Percentiles rank a stretch among this genome's conserved stretches.
phyloP scores from a whole-genome alignment of 108 stramenopile species.

The Cyclotella distinguenda region DNA sequence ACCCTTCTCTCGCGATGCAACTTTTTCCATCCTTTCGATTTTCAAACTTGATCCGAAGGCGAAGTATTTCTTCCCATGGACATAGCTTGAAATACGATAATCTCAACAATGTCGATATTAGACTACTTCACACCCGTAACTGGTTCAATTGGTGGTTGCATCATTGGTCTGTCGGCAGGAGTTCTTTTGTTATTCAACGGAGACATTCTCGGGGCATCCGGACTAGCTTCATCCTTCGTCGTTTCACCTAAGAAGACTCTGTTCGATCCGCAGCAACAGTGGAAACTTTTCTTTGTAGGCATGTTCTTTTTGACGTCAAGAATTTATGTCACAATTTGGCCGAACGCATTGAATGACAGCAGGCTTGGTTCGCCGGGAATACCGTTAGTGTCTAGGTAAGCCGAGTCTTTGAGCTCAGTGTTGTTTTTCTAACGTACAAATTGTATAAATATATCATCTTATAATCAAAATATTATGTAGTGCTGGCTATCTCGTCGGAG shows the following conservation, averaged over 20 bases:
- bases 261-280: slow-evolving; percentile 36
- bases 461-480: slow-evolving; percentile 14
- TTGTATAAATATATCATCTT: too few species aligned
- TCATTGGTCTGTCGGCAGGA: slow-evolving; percentile 51
- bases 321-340: slow-evolving; percentile 29
- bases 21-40: too few species aligned
- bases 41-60: too few species aligned
- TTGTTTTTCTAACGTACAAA: too few species aligned
- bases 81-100: too few species aligned
- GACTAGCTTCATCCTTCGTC: slow-evolving; percentile 52
- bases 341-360: slow-evolving; percentile 31
- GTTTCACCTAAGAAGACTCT: slow-evolving; percentile 35
- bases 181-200: slow-evolving; percentile 61
- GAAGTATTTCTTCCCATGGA: too few species aligned
- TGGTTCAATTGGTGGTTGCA: slow-evolving; percentile 28
- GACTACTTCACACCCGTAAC: slow-evolving; percentile 39
- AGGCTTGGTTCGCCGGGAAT: slow-evolving; percentile 10
- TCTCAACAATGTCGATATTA: slow-evolving; percentile 11
- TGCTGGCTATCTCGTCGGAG: slow-evolving; percentile 53
- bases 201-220: slow-evolving; percentile 72
- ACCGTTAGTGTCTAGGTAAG: slow-evolving; percentile 26
- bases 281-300: slow-evolving; percentile 60
- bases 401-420: neutral
- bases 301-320: slow-evolving; percentile 49
- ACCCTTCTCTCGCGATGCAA: too few species aligned